These are phyloP conservation scores for Heliosperma pusillum DNA, from an alignment of 148 eudicot species.

Conservation along the genomic window DNA sequence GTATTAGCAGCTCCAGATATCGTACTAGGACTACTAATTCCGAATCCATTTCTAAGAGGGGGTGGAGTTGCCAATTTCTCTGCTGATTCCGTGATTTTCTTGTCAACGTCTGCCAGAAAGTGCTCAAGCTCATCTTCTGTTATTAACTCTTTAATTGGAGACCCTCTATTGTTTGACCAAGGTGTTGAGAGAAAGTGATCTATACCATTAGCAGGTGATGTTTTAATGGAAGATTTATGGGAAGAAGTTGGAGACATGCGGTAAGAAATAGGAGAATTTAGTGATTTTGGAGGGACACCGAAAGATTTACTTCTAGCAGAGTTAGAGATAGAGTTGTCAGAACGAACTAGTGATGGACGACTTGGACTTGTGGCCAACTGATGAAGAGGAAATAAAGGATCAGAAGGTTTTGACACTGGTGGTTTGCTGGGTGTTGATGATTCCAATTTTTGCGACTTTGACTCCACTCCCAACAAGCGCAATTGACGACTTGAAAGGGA, in stretches of 20 bases:
- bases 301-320: conserved; percentile 49
- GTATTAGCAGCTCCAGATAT: conserved; percentile 57
- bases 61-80: conserved; percentile 79
- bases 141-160: conserved; percentile 61
- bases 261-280: conserved; percentile 60
- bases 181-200: conserved; percentile 59
- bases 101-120: conserved; percentile 73
- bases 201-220: conserved; percentile 39
- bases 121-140: conserved; percentile 80
- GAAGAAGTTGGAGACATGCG: conserved; percentile 54
- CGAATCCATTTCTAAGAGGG: conserved; percentile 57
- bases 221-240: conserved; percentile 45
- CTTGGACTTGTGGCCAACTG: conserved; percentile 43
- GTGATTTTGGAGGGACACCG: conserved; percentile 59
- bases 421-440: conserved; percentile 56
- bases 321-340: conserved; percentile 50
- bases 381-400: conserved; percentile 75
- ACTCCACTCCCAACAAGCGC: conserved; percentile 59
- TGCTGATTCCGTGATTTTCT: conserved; percentile 71
- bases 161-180: conserved; percentile 74
- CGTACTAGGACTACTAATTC: conserved; percentile 59
- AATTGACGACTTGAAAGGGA: conserved; percentile 67
- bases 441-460: conserved; percentile 37
- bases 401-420: conserved; percentile 52
- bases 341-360: conserved; percentile 41